Conservation (phyloP, 148 eudicot species). For the Vaccinium vitisidaea region DNA sequence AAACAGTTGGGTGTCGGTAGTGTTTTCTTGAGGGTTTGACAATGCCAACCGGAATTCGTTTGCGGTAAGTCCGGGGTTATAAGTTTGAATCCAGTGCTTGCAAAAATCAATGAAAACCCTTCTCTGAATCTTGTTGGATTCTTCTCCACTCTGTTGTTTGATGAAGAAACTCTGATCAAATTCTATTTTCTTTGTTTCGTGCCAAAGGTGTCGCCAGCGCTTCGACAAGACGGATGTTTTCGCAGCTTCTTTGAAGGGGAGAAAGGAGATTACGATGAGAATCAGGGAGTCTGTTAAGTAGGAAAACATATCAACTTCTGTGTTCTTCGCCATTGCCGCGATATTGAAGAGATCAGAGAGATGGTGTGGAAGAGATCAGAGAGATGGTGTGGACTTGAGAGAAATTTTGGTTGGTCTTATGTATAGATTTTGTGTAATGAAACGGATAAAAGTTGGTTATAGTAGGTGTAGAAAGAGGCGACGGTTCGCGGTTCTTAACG, state of each 20-base stretch:
- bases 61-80: no score
- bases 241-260: constrained; percentile 42
- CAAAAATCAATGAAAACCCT: constrained; percentile 17
- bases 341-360: neutral
- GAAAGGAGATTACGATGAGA: constrained; percentile 27
- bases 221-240: constrained; percentile 25
- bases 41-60: constrained; percentile 22
- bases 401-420: neutral
- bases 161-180: constrained; percentile 25
- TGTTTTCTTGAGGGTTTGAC: constrained; percentile 19
- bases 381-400: neutral
- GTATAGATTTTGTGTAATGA: neutral
- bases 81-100: constrained; percentile 2
- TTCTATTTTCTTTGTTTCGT: constrained; percentile 16
- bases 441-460: neutral
- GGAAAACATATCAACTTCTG: constrained; percentile 2
- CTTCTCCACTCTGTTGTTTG: neutral
- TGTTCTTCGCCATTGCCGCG: neutral
- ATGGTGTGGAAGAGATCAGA: neutral
- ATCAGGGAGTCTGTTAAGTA: constrained; percentile 19
- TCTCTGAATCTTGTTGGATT: neutral
- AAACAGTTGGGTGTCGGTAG: neutral
- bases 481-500: neutral
- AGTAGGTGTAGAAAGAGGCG: neutral
- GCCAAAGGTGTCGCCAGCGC: constrained; percentile 27